Evolutionary conservation across 2,329 filamentous ascomycete genomes (phyloP), one percentile per base, ranked within the genome.

Genomic region (Xylariales sp.): DNA sequence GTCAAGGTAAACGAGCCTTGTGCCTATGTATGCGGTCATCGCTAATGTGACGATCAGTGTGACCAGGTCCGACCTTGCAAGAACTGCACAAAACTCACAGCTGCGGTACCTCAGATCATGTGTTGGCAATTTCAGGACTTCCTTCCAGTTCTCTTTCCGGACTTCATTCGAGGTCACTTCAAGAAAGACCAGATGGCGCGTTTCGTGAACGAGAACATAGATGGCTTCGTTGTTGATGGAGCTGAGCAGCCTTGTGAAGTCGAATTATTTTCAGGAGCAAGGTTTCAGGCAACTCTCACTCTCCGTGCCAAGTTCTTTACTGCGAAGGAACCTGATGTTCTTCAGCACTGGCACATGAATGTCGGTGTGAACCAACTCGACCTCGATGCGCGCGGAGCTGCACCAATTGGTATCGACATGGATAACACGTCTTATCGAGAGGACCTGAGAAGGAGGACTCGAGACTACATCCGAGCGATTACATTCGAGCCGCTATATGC

Each of bases 81-180:
- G 55, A 77, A 71, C 59, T 80, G 76, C 63, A 68, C 65, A 49
- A 74, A 75, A 56, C 65, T 78, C 40, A 65, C 67, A 40, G 54
- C 63, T 2, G 60, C 67, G 37, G 63, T 77, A 11, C 74, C 75
- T 2, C 71, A 76, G 50, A 68, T 74, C 15, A 64, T 80, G 18
- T 80, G 76, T 59, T 79, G 76, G 76, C 73, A 74, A 53, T 79
- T 80, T 45, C 64, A 68, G 29, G 74, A 79, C 52, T 80, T 80
- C 45, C 46, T 73, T 6, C 62, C 64, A 0, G 63, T 72, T 3
- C 51, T 80, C 19, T 78, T 79, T 42, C 76, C 76, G 4, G 60
- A 61, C 7, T 70, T 77, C 42, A 69, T 78, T 25, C 64, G 74
- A 5, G 53, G 53, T 0, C 76, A 79, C 52, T 68, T 80, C 45